A percentile compares a stretch with the other conserved stretches of the same genome.
These are phyloP conservation scores for Solanum microdontum DNA, from an alignment of 257 asterid species.

Conservation along the genomic window DNA sequence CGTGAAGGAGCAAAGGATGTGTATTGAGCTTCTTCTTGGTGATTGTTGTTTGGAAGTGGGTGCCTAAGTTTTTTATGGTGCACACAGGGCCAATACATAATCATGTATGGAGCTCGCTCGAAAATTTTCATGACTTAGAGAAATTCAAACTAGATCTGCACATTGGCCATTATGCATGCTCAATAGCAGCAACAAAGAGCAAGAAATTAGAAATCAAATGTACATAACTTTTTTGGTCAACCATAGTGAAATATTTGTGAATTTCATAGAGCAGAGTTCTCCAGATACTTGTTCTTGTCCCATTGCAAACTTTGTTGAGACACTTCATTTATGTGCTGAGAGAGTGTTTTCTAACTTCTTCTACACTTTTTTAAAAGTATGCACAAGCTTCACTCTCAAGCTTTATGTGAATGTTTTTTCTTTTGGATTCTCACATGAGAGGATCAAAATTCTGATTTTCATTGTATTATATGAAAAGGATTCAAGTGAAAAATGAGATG, in stretches of 20 bases:
- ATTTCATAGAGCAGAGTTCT: not conserved
- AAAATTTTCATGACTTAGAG: slow-evolving; percentile 10
- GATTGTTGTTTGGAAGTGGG: slow-evolving; percentile 4
- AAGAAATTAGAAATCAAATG: slow-evolving; percentile 15
- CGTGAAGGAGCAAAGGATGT: slow-evolving; percentile 20
- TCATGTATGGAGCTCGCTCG: not conserved
- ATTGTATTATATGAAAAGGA: not conserved
- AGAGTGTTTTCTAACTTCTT: not conserved
- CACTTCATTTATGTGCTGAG: not conserved
- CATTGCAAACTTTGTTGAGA: not conserved
- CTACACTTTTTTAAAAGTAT: not conserved
- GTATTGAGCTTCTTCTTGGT: slow-evolving; percentile 6
- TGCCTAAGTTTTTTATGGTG: slow-evolving; percentile 7
- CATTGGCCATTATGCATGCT: not conserved
- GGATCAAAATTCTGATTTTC: not conserved
- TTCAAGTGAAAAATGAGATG: not conserved
- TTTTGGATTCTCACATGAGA: not conserved
- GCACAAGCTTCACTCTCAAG: not conserved
- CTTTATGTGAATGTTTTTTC: not conserved
- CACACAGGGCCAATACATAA: slow-evolving; percentile 7
- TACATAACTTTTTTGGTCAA: slow-evolving; percentile 15
- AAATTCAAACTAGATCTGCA: slow-evolving; percentile 15
- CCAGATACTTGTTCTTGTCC: slow-evolving; percentile 2
- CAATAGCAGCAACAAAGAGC: not conserved
- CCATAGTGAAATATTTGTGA: slow-evolving; percentile 3